Conservation (phyloP, 345 rosid genomes). For the Corymbia maculata region DNA sequence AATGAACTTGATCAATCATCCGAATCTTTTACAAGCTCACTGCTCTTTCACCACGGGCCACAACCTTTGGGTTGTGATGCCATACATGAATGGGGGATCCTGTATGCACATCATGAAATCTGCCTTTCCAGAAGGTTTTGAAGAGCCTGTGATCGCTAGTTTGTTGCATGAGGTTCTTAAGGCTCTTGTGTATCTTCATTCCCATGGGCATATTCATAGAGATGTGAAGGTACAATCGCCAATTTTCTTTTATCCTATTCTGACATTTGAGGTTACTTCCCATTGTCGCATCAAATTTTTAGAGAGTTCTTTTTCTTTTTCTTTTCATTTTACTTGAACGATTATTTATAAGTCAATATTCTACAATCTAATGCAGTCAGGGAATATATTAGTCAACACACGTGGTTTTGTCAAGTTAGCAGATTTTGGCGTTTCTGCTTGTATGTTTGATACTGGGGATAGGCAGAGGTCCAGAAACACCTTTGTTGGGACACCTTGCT, state of each 20-base stretch:
- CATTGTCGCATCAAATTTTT: background rate
- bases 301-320: background rate
- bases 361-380: constrained; percentile 55
- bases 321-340: background rate
- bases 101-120: constrained; percentile 95
- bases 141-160: constrained; percentile 89
- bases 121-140: constrained; percentile 80
- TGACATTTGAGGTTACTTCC: background rate
- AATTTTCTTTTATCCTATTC: background rate
- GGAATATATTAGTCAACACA: constrained; percentile 76
- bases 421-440: constrained; percentile 96
- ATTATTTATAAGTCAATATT: background rate
- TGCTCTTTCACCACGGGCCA: constrained; percentile 84
- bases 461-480: constrained; percentile 97
- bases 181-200: constrained; percentile 95
- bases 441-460: constrained; percentile 98
- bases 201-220: constrained; percentile 93
- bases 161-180: constrained; percentile 80
- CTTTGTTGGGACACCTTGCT: constrained; percentile 99
- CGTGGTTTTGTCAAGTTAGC: constrained; percentile 87
- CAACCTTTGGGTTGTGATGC: constrained; percentile 98
- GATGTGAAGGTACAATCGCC: constrained; percentile 77
- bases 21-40: constrained; percentile 74
- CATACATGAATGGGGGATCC: constrained; percentile 98
- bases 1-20: constrained; percentile 85